Base-by-base conservation (phyloP, 2,329 filamentous ascomycete genomes). In the Aotearoamyces nothofagi region DNA sequence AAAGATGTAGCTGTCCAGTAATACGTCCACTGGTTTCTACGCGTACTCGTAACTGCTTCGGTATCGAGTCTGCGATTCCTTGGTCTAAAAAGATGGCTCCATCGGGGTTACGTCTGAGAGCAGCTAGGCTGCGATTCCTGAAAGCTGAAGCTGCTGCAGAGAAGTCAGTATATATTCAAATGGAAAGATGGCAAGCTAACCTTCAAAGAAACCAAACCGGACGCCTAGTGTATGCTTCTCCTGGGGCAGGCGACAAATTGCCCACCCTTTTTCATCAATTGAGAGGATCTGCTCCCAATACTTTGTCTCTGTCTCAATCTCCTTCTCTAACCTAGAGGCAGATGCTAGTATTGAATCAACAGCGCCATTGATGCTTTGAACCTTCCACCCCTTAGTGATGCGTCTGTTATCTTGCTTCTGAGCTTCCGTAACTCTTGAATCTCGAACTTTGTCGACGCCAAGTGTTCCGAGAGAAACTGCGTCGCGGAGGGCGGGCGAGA, bases 241-340 rank as follows among this genome's bases (percentile, higher is more conserved):
- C 5, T 73, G 61, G 0, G 83, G 82, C 22, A 90, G 58, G 27
- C 78, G 69, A 40, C 78, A 87, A 11, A 96, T 60, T 12, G 79
- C 76, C 87, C 90, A 98, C 4, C 86, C 84, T 31, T 74, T 76
- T 39, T 83, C 70, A 39, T 78, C 83, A 24, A 96, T 73, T 7
- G 73, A 69, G 26, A 92, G 58, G 3, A 96, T 68, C 42, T 92
- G 78, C 31, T 78, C 68, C 90, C 90, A 98, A 52, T 92, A 98
- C 42, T 67, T 76, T 2, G 75, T 76, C 56, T 98, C 90, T 16
- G 72, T 69, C 7, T 69, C 64, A 17, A 92, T 78, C 50, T 93
- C 86, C 8, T 66, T 68, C 41, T 82, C 69, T 9, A 98, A 56
- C 22, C 81, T 66, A 15, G 66, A 62, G 0, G 80, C 78, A 4